Conservation (phyloP, 2,329 filamentous ascomycete species). For the Emmonsiellopsis sp. region DNA sequence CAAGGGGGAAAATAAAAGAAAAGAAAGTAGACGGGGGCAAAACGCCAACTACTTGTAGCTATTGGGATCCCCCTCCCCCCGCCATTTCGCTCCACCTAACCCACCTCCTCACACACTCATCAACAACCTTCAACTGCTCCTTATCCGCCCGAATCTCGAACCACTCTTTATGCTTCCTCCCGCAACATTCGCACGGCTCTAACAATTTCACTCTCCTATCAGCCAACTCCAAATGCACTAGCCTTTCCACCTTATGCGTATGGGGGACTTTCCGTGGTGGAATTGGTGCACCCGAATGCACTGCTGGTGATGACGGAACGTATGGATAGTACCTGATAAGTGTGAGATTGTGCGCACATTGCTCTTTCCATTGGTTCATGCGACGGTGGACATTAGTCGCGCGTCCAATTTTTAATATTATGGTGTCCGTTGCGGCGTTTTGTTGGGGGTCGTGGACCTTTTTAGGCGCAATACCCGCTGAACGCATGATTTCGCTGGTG, state of each 20-base stretch:
- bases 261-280: slow-evolving; percentile 51
- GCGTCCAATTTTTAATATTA: slow-evolving; percentile 56
- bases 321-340: slow-evolving; percentile 91
- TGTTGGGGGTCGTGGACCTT: background rate
- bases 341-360: slow-evolving; percentile 83
- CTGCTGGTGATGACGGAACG: slow-evolving; percentile 38
- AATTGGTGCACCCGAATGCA: slow-evolving; percentile 10
- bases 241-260: slow-evolving; percentile 74
- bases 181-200: slow-evolving; percentile 65
- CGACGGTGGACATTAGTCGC: slow-evolving; percentile 78
- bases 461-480: slow-evolving; percentile 23
- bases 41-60: background rate
- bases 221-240: slow-evolving; percentile 83
- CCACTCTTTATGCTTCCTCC: slow-evolving; percentile 85
- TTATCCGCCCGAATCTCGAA: slow-evolving; percentile 76
- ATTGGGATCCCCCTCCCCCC: background rate
- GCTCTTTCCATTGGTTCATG: slow-evolving; percentile 84
- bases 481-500: slow-evolving; percentile 27
- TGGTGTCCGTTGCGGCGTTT: slow-evolving; percentile 42
- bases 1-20: too few species aligned
- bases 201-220: slow-evolving; percentile 45
- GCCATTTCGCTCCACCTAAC: slow-evolving; percentile 64
- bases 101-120: slow-evolving; percentile 74
- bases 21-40: too few species aligned
- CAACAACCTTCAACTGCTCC: slow-evolving; percentile 57